These are phyloP conservation scores for Cephalotrichum gorgonifer DNA, from an alignment of 2,329 filamentous ascomycete species.

Conservation along the genomic window DNA sequence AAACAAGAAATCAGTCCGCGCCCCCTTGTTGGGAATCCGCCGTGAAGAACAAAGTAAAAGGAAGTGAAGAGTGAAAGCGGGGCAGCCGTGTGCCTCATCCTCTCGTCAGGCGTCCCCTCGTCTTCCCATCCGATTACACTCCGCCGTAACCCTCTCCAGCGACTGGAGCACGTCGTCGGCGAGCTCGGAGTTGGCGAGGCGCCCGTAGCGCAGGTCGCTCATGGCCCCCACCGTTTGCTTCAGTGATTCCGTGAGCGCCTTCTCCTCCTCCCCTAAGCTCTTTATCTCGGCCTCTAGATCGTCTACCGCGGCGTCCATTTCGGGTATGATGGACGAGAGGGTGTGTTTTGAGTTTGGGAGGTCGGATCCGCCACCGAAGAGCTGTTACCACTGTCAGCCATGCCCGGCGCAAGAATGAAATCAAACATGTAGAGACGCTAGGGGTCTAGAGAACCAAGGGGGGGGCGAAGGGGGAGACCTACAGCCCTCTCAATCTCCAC, in stretches of 20 bases:
- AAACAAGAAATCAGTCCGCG: too few species aligned
- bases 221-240: slow-evolving; percentile 58
- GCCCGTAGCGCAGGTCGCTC: slow-evolving; percentile 76
- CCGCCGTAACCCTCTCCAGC: slow-evolving; percentile 39
- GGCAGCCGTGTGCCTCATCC: not conserved
- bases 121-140: slow-evolving; percentile 4
- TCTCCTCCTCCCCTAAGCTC: slow-evolving; percentile 54
- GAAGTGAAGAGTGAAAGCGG: not conserved
- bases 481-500: slow-evolving; percentile 52
- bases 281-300: slow-evolving; percentile 60
- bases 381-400: slow-evolving; percentile 25
- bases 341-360: slow-evolving; percentile 44
- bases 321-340: slow-evolving; percentile 53
- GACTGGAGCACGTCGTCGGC: slow-evolving; percentile 58
- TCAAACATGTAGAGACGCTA: too few species aligned
- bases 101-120: not conserved
- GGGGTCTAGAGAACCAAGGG: too few species aligned
- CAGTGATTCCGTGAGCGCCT: slow-evolving; percentile 48
- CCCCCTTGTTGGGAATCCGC: too few species aligned
- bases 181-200: slow-evolving; percentile 54
- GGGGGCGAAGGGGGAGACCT: slow-evolving; percentile 13
- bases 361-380: slow-evolving; percentile 44
- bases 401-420: not conserved
- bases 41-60: too few species aligned
- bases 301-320: slow-evolving; percentile 55